Evolutionary conservation across 2,329 filamentous ascomycete genomes (phyloP).

Genomic region (Beauveria varroae): DNA sequence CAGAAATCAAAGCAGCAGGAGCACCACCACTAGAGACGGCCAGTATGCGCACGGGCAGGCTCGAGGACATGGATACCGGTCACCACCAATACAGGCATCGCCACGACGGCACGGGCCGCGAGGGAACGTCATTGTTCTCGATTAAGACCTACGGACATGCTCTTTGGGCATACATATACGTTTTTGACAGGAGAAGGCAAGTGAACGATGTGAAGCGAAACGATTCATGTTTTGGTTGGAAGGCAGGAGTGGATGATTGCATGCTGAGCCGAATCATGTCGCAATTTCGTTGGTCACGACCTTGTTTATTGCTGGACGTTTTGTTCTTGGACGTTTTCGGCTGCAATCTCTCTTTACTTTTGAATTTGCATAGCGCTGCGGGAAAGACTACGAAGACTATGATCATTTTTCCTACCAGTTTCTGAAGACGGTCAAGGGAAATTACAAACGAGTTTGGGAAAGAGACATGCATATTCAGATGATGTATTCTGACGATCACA

Average conservation of each 20-base stretch:
- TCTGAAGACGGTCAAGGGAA: too few species aligned
- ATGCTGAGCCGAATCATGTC: neutral
- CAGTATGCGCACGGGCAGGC: constrained; percentile 1
- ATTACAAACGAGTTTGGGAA: neutral
- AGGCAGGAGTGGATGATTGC: neutral
- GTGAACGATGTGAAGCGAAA: neutral
- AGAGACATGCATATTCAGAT: neutral
- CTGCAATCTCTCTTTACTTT: neutral
- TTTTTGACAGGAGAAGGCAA: neutral
- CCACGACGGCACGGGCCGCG: constrained; percentile 2
- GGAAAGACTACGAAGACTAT: neutral
- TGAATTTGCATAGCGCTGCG: constrained; percentile 9
- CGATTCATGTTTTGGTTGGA: neutral
- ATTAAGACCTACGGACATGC: neutral
- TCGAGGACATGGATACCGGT: constrained; percentile 1
- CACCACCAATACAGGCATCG: constrained; percentile 6
- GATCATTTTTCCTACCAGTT: neutral
- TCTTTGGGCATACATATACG: neutral
- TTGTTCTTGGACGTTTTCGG: neutral
- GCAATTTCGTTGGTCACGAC: neutral
- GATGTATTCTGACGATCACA: neutral
- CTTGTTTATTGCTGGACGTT: neutral
- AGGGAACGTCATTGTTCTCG: constrained; percentile 7
- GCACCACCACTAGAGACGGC: neutral
- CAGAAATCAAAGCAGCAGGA: constrained; percentile 6